phyloP scores from a whole-genome alignment of 148 eudicot genomes.

The Rhododendron henanense region DNA sequence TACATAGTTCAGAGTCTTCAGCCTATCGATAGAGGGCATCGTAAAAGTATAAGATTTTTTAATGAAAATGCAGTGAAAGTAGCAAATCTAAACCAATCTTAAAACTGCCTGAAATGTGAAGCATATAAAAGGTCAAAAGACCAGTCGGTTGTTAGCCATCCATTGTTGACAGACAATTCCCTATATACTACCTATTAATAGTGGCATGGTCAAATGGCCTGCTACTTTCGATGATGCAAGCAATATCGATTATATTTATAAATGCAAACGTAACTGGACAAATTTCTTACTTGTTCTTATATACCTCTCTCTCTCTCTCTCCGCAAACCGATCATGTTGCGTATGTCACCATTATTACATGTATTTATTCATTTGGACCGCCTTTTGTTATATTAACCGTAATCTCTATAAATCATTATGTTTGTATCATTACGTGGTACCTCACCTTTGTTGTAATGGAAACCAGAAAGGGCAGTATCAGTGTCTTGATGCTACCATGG shows the following conservation, averaged over 20 bases:
- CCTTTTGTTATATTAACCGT: no score
- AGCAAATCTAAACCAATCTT: neutral
- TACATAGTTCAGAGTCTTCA: neutral
- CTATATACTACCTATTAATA: neutral
- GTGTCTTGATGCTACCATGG: constrained; percentile 17
- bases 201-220: neutral
- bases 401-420: no score
- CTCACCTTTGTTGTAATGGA: no score
- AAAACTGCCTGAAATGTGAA: neutral
- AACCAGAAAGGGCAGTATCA: neutral
- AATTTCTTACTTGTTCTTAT: neutral
- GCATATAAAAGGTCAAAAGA: neutral
- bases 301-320: neutral
- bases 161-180: neutral
- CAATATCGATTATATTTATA: neutral
- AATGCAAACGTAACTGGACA: neutral
- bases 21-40: neutral
- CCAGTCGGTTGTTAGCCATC: neutral
- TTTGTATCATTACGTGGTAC: no score
- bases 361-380: no score
- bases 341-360: no score
- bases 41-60: no score
- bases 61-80: neutral
- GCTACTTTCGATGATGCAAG: neutral
- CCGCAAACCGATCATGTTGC: no score